Base-by-base conservation (phyloP, 768 basidiomycete species). In the Suillus plorans region DNA sequence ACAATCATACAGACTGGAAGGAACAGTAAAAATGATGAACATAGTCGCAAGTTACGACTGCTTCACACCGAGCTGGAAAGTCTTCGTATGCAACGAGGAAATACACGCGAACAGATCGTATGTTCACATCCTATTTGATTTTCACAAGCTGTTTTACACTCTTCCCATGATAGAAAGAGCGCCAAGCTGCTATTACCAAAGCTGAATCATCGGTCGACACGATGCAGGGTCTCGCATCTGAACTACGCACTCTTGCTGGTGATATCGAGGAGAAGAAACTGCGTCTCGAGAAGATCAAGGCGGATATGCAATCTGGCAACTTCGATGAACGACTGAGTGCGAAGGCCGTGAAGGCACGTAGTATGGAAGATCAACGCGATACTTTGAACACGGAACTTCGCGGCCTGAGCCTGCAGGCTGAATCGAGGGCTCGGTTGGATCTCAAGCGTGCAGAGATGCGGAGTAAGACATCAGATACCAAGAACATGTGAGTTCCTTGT, bases 371-470 rank as follows among this genome's bases (percentile, higher is more conserved):
- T 42, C 82, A 81, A 56, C 81, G 90, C 60, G 94, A 96, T 20
- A 73, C 74, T 22, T 78, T 97, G 65, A 92, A 89, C 62, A 68
- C 75, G 0, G 96, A 97, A 66, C 81, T 95, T 49, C 82, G 86
- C 39, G 77, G 81, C 2, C 76, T 97, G 69, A 94, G 87, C 69
- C 70, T 86, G 53, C 95, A 98, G 73, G 89, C 92, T 0, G 91
- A 95, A 62, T 80, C 86, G 1, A 81, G 97, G 52, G 94, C 95
- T 2, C 89, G 86, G 69, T 74, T 98, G 61, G 86, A 90, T 47
- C 71, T 97, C 66, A 91, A 93, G 71, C 81, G 88, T 65, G 80
- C 79, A 1, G 92, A 95, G 67, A 73, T 88, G 52, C 85, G 82
- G 73, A 82, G 77, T 63, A 92, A 91, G 77, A 78, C 80, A 53